These are phyloP conservation scores for Dalbergia oliveri DNA, from an alignment of 306 rosid genomes.

Conservation along the genomic window DNA sequence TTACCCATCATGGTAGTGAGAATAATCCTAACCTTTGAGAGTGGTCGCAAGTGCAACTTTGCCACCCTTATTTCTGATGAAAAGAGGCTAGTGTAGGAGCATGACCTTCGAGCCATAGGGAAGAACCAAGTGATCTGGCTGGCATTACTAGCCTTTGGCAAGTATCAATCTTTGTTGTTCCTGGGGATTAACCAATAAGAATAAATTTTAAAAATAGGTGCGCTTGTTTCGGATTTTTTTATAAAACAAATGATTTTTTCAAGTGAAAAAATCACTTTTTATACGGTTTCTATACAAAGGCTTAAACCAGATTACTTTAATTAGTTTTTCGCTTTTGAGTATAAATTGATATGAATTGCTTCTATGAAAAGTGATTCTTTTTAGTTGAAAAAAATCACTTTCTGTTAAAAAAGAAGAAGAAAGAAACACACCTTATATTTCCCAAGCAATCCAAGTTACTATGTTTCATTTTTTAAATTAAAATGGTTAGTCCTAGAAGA, in stretches of 20 bases:
- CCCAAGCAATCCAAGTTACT: not conserved
- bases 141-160: not conserved
- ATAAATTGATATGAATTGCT: too few relatives aligned
- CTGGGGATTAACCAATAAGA: not conserved
- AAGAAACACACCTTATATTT: not conserved
- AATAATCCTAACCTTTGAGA: constrained; percentile 52
- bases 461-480: not conserved
- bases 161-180: not conserved
- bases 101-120: constrained; percentile 54
- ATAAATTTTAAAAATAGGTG: not conserved
- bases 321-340: too few relatives aligned
- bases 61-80: constrained; percentile 45
- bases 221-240: too few relatives aligned
- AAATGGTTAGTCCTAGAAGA: not conserved
- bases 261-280: too few relatives aligned
- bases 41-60: constrained; percentile 46
- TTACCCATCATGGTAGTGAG: constrained; percentile 28
- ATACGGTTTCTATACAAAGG: too few relatives aligned
- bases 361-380: too few relatives aligned
- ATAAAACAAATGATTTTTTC: too few relatives aligned
- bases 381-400: too few relatives aligned
- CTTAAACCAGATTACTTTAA: too few relatives aligned
- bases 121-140: constrained; percentile 33
- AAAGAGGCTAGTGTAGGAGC: constrained; percentile 50
- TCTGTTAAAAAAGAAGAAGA: too few relatives aligned